Evolutionary conservation across 208 protist species (phyloP).

Genomic region (Leishmania braziliensis): DNA sequence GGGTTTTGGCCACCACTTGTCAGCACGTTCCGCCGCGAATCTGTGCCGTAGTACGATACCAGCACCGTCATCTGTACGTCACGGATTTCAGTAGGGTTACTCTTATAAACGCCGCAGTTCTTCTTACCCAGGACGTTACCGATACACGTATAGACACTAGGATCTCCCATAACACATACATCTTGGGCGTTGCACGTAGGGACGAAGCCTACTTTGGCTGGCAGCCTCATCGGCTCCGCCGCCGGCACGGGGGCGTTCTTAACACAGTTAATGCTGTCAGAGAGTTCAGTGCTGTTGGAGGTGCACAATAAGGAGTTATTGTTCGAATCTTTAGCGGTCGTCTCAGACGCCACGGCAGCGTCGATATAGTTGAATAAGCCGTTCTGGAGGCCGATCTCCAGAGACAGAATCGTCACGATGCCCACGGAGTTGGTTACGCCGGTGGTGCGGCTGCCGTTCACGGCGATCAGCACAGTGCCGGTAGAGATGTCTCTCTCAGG

Average conservation of each 20-base stretch:
- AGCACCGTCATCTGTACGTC: constrained; percentile 45
- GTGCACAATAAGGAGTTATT: constrained; percentile 34
- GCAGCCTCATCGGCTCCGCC: constrained; percentile 32
- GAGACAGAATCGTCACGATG: constrained; percentile 63
- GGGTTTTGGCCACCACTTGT: constrained; percentile 76
- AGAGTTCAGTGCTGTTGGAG: neutral
- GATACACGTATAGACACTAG: constrained; percentile 49
- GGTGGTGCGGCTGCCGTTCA: constrained; percentile 42
- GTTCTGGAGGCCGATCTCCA: constrained; percentile 72
- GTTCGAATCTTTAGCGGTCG: constrained; percentile 32
- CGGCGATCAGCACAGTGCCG: constrained; percentile 64
- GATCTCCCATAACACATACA: constrained; percentile 50
- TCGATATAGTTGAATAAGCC: constrained; percentile 84
- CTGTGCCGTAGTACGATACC: constrained; percentile 82
- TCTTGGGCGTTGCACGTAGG: constrained; percentile 71
- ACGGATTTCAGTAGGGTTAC: constrained; percentile 20
- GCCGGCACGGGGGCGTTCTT: constrained; percentile 21
- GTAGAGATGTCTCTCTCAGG: constrained; percentile 41
- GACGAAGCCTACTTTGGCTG: constrained; percentile 73
- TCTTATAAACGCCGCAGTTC: constrained; percentile 77
- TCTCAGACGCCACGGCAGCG: neutral
- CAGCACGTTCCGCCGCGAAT: constrained; percentile 44
- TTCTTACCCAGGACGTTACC: constrained; percentile 54
- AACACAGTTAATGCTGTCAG: constrained; percentile 22
- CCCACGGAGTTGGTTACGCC: constrained; percentile 40